Evolutionary conservation across 805 yeast genomes (phyloP).

Genomic region (Maudiozyma serrabonitensis): DNA sequence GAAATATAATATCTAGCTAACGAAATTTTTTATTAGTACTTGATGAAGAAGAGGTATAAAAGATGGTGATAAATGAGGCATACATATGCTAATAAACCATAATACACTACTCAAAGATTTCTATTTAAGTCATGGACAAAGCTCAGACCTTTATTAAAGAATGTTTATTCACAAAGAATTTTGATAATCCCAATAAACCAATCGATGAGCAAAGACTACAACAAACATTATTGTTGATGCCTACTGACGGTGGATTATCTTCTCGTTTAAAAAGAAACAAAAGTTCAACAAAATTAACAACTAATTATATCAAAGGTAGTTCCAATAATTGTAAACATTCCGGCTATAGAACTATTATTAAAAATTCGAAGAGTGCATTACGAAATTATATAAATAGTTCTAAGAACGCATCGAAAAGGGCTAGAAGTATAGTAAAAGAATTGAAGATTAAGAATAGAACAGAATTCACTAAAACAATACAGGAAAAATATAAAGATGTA

Average conservation of each 20-base stretch:
- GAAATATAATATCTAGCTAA: too few relatives aligned
- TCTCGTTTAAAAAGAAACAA: slow-evolving; percentile 15
- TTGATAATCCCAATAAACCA: slow-evolving; percentile 23
- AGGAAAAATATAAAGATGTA: slow-evolving; percentile 12
- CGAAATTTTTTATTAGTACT: too few relatives aligned
- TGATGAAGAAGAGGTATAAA: too few relatives aligned
- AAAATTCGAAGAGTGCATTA: slow-evolving; percentile 26
- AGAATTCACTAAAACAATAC: slow-evolving; percentile 17
- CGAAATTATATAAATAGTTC: slow-evolving; percentile 19
- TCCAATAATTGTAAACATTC: slow-evolving; percentile 7
- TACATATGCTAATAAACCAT: background rate
- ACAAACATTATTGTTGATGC: slow-evolving; percentile 24
- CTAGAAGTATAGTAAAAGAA: slow-evolving; percentile 23
- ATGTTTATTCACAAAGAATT: slow-evolving; percentile 21
- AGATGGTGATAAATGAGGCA: too few relatives aligned
- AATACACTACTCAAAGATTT: background rate
- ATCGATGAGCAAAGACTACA: slow-evolving; percentile 26
- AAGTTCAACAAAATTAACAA: slow-evolving; percentile 10
- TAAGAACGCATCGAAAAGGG: slow-evolving; percentile 15
- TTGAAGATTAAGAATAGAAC: slow-evolving; percentile 9
- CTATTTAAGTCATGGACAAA: slow-evolving; percentile 16
- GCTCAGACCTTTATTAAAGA: slow-evolving; percentile 25
- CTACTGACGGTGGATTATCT: slow-evolving; percentile 29
- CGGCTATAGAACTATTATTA: slow-evolving; percentile 19
- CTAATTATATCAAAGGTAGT: slow-evolving; percentile 3